Conservation (phyloP, 2,329 filamentous ascomycete species). For the Fonsecaea pedrosoi region DNA sequence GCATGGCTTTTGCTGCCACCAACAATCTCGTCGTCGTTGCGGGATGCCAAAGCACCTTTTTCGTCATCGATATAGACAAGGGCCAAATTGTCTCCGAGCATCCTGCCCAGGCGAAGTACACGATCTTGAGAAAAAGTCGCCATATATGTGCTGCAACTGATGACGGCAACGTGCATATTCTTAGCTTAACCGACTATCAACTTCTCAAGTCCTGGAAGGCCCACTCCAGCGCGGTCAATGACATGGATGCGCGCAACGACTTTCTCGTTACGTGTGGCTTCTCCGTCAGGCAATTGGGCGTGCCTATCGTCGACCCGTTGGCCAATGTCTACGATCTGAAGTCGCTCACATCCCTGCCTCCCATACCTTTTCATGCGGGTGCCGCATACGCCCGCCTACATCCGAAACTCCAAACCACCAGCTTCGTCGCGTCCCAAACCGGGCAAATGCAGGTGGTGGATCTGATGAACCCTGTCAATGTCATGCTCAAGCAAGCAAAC, state of each 20-base stretch:
- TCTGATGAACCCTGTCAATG: constrained; percentile 88
- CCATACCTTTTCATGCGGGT: constrained; percentile 89
- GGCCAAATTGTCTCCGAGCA: constrained; percentile 76
- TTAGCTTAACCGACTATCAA: constrained; percentile 78
- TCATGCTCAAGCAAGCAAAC: constrained; percentile 82
- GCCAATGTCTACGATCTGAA: constrained; percentile 97
- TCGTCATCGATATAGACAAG: constrained; percentile 74
- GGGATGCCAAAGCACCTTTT: constrained; percentile 84
- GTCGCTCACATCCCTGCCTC: constrained; percentile 83
- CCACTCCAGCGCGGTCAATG: constrained; percentile 85
- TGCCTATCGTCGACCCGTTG: constrained; percentile 85
- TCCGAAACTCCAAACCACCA: constrained; percentile 91
- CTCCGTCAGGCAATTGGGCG: constrained; percentile 78
- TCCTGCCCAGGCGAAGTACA: constrained; percentile 77
- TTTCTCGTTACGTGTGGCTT: constrained; percentile 95
- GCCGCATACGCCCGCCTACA: constrained; percentile 97
- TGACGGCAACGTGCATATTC: constrained; percentile 80
- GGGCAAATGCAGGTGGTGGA: constrained; percentile 97
- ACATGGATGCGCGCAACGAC: constrained; percentile 96
- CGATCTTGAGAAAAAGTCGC: constrained; percentile 84
- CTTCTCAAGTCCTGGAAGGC: constrained; percentile 89
- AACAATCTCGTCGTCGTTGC: constrained; percentile 85
- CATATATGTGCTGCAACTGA: constrained; percentile 92
- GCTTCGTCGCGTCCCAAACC: constrained; percentile 87
- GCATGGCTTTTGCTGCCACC: constrained; percentile 94